A percentile compares a stretch with the other conserved stretches of the same genome.
phyloP scores from a whole-genome alignment of 1,139 yeast genomes.

The Hansenula sp. region DNA sequence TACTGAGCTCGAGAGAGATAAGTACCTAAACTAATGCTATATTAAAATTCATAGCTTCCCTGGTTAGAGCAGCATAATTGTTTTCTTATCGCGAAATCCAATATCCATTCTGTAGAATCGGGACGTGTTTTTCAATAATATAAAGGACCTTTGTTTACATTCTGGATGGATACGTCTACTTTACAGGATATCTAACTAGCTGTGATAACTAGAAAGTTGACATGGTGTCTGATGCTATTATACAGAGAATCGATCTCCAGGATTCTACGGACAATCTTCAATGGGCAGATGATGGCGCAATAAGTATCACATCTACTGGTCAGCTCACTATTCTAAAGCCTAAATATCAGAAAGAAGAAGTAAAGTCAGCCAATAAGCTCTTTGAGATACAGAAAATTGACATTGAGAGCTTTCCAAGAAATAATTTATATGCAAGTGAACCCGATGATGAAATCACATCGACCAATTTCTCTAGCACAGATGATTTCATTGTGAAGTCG shows the following conservation, averaged over 20 bases:
- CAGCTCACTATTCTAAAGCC: slow-evolving; percentile 19
- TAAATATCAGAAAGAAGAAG: slow-evolving; percentile 14
- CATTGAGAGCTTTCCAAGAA: slow-evolving; percentile 10
- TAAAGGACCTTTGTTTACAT: too few species aligned
- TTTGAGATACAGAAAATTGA: slow-evolving; percentile 14
- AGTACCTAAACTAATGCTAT: too few species aligned
- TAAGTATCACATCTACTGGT: slow-evolving; percentile 17
- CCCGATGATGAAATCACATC: slow-evolving; percentile 15
- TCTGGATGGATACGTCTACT: too few species aligned
- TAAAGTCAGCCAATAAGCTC: slow-evolving; percentile 11
- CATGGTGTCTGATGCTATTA: slow-evolving; percentile 5
- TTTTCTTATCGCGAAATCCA: too few species aligned
- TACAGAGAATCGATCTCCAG: slow-evolving; percentile 15
- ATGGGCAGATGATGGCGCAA: slow-evolving; percentile 21
- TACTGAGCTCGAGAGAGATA: too few species aligned
- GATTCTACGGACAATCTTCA: slow-evolving; percentile 7
- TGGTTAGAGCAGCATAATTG: too few species aligned
- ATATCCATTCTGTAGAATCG: too few species aligned
- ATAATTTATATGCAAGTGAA: slow-evolving; percentile 7
- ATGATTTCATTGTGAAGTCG: slow-evolving; percentile 7
- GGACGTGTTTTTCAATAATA: too few species aligned
- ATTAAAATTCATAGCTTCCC: too few species aligned
- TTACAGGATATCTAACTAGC: too few species aligned
- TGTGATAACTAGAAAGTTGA: too few species aligned
- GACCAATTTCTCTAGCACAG: slow-evolving; percentile 11